Evolutionary conservation across 169 alveolate species (phyloP).

Genomic region (Eimeria zaria): DNA sequence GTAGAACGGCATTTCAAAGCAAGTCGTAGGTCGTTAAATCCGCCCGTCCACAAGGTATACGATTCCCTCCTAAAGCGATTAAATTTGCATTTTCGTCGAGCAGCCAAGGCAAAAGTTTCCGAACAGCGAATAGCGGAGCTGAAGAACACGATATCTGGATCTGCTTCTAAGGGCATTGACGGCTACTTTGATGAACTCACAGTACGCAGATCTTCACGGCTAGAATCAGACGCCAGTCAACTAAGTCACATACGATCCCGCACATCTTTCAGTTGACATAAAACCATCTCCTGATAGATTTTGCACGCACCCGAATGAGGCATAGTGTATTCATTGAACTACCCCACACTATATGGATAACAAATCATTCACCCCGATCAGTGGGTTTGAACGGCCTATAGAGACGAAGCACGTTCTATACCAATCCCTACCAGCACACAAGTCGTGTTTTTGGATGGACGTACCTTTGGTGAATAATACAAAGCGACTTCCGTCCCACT

Average conservation of each 20-base stretch:
- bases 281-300: background rate
- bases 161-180: background rate
- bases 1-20: background rate
- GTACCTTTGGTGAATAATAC: background rate
- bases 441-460: background rate
- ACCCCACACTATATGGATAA: background rate
- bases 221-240: background rate
- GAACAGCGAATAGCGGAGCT: slow-evolving; percentile 54
- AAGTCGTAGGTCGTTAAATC: background rate
- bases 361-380: background rate
- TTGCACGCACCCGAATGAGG: background rate
- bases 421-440: background rate
- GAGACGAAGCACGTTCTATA: background rate
- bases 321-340: background rate
- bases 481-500: background rate
- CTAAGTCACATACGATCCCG: background rate
- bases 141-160: background rate
- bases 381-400: background rate
- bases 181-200: slow-evolving; percentile 28
- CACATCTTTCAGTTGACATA: background rate
- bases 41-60: background rate
- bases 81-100: background rate
- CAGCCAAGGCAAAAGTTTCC: slow-evolving; percentile 41
- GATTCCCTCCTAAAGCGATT: background rate
- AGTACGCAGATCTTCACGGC: background rate